A percentile compares a stretch with the other conserved stretches of the same genome.
phyloP scores from a whole-genome alignment of 306 rosid genomes.

The Medicago ruthenica region DNA sequence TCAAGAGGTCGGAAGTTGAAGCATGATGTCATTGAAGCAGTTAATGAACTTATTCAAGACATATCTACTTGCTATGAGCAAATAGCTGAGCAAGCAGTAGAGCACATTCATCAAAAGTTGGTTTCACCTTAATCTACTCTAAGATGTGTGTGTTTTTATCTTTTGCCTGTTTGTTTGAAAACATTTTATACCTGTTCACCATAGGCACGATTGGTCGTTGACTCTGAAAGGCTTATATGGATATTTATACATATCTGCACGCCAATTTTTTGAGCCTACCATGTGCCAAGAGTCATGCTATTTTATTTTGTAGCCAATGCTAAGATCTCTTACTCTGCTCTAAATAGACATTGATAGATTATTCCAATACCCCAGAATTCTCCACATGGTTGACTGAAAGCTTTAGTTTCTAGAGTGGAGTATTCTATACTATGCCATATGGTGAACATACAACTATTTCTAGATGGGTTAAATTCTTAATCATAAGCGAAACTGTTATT shows the following conservation, averaged over 20 bases:
- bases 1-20: conserved; percentile 81
- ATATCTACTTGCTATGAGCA: conserved; percentile 85
- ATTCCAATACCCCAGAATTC: not conserved
- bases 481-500: conserved; percentile 19
- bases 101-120: conserved; percentile 99
- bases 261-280: not conserved
- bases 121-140: conserved; percentile 33
- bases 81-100: conserved; percentile 99
- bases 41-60: conserved; percentile 95
- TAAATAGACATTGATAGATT: not conserved
- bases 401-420: conserved; percentile 25
- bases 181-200: conserved; percentile 37
- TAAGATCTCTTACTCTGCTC: conserved; percentile 6
- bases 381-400: conserved; percentile 31
- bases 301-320: conserved; percentile 15
- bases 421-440: conserved; percentile 23
- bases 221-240: conserved; percentile 18
- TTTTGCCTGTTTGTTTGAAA: conserved; percentile 30
- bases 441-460: conserved; percentile 14
- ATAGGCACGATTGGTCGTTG: conserved; percentile 18
- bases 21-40: conserved; percentile 98
- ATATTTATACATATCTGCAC: conserved; percentile 10
- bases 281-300: conserved; percentile 15
- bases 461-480: conserved; percentile 21
- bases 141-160: conserved; percentile 40